phyloP scores from a whole-genome alignment of 805 yeast genomes.

The Barnettozyma sp. region DNA sequence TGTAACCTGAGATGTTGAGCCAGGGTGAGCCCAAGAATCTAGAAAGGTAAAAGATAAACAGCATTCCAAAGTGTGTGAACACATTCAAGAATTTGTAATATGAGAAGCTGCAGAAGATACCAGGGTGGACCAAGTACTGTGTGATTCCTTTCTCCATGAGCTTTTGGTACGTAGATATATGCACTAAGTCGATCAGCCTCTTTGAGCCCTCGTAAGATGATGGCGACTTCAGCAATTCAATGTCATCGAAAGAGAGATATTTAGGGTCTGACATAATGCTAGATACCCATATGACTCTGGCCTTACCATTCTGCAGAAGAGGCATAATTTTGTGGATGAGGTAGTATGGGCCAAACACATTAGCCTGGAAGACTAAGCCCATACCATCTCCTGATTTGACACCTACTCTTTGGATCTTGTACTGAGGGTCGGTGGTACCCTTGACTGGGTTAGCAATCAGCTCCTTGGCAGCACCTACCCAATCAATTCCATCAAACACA shows the following conservation, averaged over 20 bases:
- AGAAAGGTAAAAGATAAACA: conserved; percentile 74
- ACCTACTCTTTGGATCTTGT: conserved; percentile 77
- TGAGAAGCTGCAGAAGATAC: conserved; percentile 81
- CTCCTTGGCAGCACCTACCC: conserved; percentile 70
- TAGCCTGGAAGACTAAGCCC: conserved; percentile 89
- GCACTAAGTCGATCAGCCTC: conserved; percentile 76
- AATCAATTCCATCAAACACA: conserved; percentile 79
- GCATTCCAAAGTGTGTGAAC: conserved; percentile 81
- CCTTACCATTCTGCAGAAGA: conserved; percentile 46
- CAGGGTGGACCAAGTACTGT: conserved; percentile 87
- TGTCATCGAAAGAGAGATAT: conserved; percentile 64
- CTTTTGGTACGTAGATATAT: conserved; percentile 55
- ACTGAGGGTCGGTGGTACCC: conserved; percentile 84
- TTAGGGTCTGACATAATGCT: conserved; percentile 76
- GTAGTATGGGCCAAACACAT: conserved; percentile 94
- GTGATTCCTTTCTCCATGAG: conserved; percentile 48
- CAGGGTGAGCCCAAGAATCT: conserved; percentile 78
- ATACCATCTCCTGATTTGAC: conserved; percentile 68
- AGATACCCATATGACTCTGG: conserved; percentile 77
- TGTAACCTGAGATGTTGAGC: conserved; percentile 85
- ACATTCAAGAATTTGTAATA: conserved; percentile 70
- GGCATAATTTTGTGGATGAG: conserved; percentile 60
- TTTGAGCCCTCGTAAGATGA: conserved; percentile 91
- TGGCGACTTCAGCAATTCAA: conserved; percentile 56
- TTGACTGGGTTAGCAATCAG: conserved; percentile 58